Evolutionary conservation across 768 basidiomycete species (phyloP), one percentile per base, ranked within the genome.

Genomic region (Infundibulicybe gibba): DNA sequence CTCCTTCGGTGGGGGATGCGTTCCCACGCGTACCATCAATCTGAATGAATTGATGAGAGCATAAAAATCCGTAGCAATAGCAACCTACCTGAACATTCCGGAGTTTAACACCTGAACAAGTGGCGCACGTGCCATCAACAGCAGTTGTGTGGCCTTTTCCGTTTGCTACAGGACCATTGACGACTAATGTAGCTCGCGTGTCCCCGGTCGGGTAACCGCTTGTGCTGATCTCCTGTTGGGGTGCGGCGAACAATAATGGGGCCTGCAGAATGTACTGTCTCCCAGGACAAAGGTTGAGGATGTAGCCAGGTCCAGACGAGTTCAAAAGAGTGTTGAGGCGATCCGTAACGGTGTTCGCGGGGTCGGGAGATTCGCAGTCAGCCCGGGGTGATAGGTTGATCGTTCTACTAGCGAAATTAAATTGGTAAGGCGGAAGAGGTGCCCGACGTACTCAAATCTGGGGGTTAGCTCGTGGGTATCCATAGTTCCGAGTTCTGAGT

Each of bases 171-270:
- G 83, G 73, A 1, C 90, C 91, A 52, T 65, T 65, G 9, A 93
- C 85, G 32, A 83, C 71, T 13, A 94, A 73, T 3, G 74, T 79
- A 5, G 91, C 91, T 49, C 91, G 74, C 9, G 73, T 69, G 44
- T 75, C 68, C 16, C 74, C 87, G 0, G 74, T 79, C 0, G 91
- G 91, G 50, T 90, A 87, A 13, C 87, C 88, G 5, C 72, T 55
- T 0, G 91, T 94, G 53, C 81, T 87, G 40, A 94, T 91, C 65
- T 93, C 91, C 64, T 94, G 85, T 54, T 83, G 70, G 0, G 77
- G 70, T 10, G 80, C 76, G 0, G 81, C 71, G 54, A 90, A 90
- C 30, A 75, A 63, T 42, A 94, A 72, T 1, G 87, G 83, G 2
- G 79, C 75, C 44, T 78, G 73, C 50, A 92, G 77, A 50, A 75